phyloP scores from a whole-genome alignment of 768 basidiomycete genomes.

The Dioszegia hungarica region DNA sequence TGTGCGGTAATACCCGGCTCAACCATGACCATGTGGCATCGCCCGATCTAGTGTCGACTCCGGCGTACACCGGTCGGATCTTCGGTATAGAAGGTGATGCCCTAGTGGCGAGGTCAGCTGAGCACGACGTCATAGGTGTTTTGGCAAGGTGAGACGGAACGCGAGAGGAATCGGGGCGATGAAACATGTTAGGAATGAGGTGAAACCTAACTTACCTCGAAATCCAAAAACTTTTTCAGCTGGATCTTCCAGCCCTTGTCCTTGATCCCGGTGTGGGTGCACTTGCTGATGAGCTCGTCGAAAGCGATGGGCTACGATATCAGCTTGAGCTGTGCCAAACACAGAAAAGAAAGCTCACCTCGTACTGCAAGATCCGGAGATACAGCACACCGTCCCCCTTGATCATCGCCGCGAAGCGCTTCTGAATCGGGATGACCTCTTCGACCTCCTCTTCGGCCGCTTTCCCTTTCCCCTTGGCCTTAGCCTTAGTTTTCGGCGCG shows the following conservation, averaged over 20 bases:
- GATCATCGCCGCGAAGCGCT: constrained; percentile 29
- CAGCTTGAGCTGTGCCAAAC: not conserved
- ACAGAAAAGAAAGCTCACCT: constrained; percentile 17
- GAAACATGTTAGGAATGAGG: not conserved
- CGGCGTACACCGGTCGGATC: constrained; percentile 29
- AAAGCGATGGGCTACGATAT: constrained; percentile 33
- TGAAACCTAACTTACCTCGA: constrained; percentile 19
- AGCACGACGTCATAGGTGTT: not conserved
- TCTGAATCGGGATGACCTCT: constrained; percentile 5
- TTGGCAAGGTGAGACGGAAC: too few species aligned
- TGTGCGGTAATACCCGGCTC: too few species aligned
- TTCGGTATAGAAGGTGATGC: constrained; percentile 32
- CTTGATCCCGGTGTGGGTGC: constrained; percentile 24
- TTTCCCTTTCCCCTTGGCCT: not conserved
- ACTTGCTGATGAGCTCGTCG: constrained; percentile 35
- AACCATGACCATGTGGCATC: not conserved
- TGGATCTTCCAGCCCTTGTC: constrained; percentile 30
- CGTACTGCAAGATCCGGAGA: constrained; percentile 32
- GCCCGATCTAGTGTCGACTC: not conserved
- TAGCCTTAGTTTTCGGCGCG: not conserved
- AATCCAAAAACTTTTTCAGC: constrained; percentile 33
- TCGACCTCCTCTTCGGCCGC: constrained; percentile 10
- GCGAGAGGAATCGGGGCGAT: too few species aligned
- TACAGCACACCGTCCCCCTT: constrained; percentile 28
- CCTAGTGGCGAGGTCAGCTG: constrained; percentile 17